Conservation (phyloP, 495 filamentous ascomycete species). For the Neurospora sp. region DNA sequence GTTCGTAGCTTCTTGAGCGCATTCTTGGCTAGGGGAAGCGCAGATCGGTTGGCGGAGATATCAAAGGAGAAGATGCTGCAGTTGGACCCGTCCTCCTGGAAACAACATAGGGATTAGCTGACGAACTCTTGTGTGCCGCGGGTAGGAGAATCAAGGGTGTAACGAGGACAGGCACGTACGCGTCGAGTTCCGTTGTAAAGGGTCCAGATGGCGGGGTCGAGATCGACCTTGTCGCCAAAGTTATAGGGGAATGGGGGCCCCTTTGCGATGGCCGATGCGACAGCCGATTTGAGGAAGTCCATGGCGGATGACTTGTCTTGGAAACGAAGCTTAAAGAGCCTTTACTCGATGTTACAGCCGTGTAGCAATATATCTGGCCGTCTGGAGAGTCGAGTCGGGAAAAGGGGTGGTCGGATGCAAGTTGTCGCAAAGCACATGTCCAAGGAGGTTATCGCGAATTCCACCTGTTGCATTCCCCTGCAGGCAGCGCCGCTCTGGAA, state of each 20-base stretch:
- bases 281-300: constrained; percentile 96
- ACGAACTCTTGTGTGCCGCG: neutral
- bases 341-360: neutral
- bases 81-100: constrained; percentile 78
- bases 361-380: neutral
- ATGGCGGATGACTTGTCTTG: constrained; percentile 33
- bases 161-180: constrained; percentile 38
- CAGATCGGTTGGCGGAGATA: constrained; percentile 62
- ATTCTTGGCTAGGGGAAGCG: constrained; percentile 80
- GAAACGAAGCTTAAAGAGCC: neutral
- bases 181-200: constrained; percentile 85
- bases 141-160: neutral
- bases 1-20: constrained; percentile 86
- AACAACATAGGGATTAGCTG: constrained; percentile 1
- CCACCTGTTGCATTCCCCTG: neutral
- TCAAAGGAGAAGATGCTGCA: constrained; percentile 98
- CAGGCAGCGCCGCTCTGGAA: neutral
- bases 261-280: constrained; percentile 92
- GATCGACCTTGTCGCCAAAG: constrained; percentile 82
- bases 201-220: constrained; percentile 85
- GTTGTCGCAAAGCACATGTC: neutral
- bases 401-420: neutral
- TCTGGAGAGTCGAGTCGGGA: neutral
- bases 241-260: constrained; percentile 84
- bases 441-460: neutral